phyloP scores from a whole-genome alignment of 2,329 filamentous ascomycete species.

The Albifimbria verrucaria region DNA sequence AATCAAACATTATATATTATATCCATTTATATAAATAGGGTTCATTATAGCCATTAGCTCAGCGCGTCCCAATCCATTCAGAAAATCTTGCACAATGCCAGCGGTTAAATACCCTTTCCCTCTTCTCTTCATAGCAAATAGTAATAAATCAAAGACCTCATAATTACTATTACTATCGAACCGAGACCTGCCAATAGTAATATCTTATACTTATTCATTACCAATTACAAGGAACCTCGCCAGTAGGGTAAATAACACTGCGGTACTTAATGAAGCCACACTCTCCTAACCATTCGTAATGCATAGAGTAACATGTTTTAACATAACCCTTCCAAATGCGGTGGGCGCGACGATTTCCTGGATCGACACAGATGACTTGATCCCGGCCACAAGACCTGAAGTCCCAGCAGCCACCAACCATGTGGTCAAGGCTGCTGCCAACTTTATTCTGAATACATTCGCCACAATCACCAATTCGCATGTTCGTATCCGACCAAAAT shows the following conservation, averaged over 20 bases:
- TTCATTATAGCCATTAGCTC: too few species aligned
- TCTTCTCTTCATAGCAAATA: too few species aligned
- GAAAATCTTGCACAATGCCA: too few species aligned
- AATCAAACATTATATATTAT: too few species aligned
- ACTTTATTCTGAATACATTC: background rate
- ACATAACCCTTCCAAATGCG: constrained; percentile 10
- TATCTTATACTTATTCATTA: background rate
- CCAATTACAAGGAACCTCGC: constrained; percentile 6
- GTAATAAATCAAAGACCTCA: too few species aligned
- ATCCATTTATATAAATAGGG: too few species aligned
- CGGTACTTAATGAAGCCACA: constrained; percentile 7
- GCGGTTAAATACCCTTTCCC: too few species aligned
- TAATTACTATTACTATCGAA: too few species aligned
- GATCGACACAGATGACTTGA: constrained; percentile 11
- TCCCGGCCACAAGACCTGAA: constrained; percentile 5
- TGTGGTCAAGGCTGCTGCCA: background rate
- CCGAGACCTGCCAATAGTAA: too few species aligned
- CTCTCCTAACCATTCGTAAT: background rate
- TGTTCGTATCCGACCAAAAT: background rate
- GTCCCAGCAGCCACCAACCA: constrained; percentile 4
- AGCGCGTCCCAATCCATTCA: too few species aligned
- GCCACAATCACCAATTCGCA: background rate
- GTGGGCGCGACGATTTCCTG: constrained; percentile 7
- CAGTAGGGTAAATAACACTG: constrained; percentile 1
- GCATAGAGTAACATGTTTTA: constrained; percentile 10